Evolutionary conservation across 2,329 filamentous ascomycete species (phyloP).

Genomic region (Elsinoe perseae): DNA sequence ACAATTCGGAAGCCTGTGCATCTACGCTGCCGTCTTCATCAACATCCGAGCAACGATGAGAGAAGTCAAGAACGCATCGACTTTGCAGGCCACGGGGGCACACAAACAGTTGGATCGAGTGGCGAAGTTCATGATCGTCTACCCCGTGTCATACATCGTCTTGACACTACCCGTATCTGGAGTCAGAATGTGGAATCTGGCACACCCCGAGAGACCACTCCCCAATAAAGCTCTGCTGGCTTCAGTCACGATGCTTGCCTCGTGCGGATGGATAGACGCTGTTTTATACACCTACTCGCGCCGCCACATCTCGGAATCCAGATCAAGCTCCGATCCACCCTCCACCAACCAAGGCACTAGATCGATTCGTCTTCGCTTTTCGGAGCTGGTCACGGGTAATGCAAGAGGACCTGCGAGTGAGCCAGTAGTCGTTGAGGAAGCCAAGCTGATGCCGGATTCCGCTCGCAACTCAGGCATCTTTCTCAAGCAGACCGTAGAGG

Average conservation of each 20-base stretch:
- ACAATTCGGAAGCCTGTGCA: slow-evolving; percentile 44
- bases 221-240: slow-evolving; percentile 42
- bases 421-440: neutral
- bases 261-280: slow-evolving; percentile 53
- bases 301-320: slow-evolving; percentile 23
- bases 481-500: neutral
- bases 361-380: neutral
- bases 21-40: slow-evolving; percentile 37
- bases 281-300: slow-evolving; percentile 51
- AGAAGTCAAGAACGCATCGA: neutral
- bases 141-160: slow-evolving; percentile 61
- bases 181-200: slow-evolving; percentile 56
- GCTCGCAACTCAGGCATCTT: neutral
- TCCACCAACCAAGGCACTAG: neutral
- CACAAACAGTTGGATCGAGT: slow-evolving; percentile 28
- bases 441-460: neutral
- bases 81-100: neutral
- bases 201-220: slow-evolving; percentile 32
- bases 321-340: neutral
- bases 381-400: neutral
- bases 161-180: slow-evolving; percentile 59
- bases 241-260: slow-evolving; percentile 49
- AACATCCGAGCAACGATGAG: slow-evolving; percentile 20
- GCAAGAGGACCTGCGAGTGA: neutral
- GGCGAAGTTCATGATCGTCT: slow-evolving; percentile 54